Evolutionary conservation across 345 rosid species (phyloP), one percentile per base, ranked within the genome.

Genomic region (Eutrema japonicum): DNA sequence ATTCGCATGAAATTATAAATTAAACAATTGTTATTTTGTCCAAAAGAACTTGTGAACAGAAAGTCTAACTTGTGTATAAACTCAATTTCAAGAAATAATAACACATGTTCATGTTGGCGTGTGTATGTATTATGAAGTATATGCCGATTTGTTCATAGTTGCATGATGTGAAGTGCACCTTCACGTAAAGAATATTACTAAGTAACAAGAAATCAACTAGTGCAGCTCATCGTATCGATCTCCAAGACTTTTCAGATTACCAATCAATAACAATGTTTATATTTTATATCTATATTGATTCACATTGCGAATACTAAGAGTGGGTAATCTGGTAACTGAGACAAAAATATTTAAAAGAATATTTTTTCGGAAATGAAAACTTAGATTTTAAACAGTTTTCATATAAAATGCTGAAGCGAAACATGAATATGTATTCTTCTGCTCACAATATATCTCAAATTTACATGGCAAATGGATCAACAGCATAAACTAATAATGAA

Each of bases 121-220:
- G 64, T 75, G 36, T 51, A 48, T 57, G 67, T 58, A 74, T 66
- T 38, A 56, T 48, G 52, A 70, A 70, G 46, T 54, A 77, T 77
- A 71, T 56, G 36, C 48, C n/a, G 40, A 60, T 48, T 56, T 6
- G 55, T 75, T 64, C 33, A 77, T 70, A 63, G 55, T 41, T 64
- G 80, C 72, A 77, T 77, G 72, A 77, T 77, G 80, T 71, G 76
- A 77, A 77, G 76, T 71, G 62, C 80, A 77, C 47, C 72, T 65
- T 49, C 76, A 77, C 72, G 80, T 71, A 51, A 77, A 71, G 80
- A 56, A 77, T 64, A 77, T 64, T 67, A 50, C 49, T 12, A 32
- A 64, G 55, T 70, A 70, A 38, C 61, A 63, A 70, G 38, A 32
- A n/a, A 76, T 68, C 65, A 68, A 38, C 70, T 45, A 75, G 37